phyloP scores from a whole-genome alignment of 192 early-diverging fungal genomes.

The Linnemannia schmuckeri region DNA sequence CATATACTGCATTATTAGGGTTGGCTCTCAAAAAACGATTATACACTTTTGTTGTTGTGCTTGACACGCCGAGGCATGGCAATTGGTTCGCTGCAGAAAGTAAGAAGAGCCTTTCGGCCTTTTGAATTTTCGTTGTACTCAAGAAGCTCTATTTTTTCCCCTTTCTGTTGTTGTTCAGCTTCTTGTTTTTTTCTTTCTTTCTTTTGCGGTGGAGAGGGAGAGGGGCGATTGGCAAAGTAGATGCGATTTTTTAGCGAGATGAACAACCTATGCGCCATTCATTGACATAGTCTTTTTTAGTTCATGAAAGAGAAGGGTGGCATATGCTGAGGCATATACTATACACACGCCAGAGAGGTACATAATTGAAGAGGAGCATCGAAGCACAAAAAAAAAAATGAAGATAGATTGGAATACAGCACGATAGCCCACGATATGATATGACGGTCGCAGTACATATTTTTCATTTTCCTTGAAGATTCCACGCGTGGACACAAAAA shows the following conservation, averaged over 20 bases:
- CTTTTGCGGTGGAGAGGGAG: neutral
- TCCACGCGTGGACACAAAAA: neutral
- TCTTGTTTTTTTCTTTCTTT: neutral
- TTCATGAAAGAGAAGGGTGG: neutral
- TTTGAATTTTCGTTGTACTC: neutral
- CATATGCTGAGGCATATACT: neutral
- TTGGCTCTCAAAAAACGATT: neutral
- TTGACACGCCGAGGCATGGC: slow-evolving; percentile 4
- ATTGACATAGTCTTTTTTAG: neutral
- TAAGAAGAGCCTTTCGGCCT: slow-evolving; percentile 2
- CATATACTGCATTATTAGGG: neutral
- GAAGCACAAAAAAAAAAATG: neutral
- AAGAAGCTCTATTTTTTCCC: neutral
- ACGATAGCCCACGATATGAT: neutral
- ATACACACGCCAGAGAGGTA: neutral
- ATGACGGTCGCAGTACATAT: neutral
- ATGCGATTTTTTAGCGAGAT: neutral
- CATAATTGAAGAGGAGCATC: neutral
- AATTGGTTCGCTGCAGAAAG: slow-evolving; percentile 5
- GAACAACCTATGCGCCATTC: neutral
- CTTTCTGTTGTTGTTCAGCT: neutral
- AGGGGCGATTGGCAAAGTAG: neutral
- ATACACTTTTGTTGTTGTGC: neutral
- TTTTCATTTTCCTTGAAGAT: neutral
- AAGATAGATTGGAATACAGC: neutral